phyloP scores from a whole-genome alignment of 345 rosid species.

The Gossypium turneri region DNA sequence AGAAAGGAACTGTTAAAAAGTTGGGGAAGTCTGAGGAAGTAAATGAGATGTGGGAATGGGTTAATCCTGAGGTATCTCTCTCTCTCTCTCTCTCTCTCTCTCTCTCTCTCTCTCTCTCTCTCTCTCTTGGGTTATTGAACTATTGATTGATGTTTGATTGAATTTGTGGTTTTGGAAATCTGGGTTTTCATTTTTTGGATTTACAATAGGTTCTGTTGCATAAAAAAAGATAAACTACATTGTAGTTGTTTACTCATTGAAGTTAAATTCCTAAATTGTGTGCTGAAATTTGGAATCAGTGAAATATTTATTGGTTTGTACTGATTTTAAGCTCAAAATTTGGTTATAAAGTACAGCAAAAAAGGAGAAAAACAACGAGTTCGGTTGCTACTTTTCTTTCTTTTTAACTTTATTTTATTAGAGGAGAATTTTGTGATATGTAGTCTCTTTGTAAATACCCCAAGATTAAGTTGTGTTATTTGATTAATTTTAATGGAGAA shows the following conservation, averaged over 20 bases:
- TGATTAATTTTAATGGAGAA: neutral
- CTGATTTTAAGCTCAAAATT: neutral
- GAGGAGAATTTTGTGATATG: neutral
- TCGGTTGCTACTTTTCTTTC: neutral
- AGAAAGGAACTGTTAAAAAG: conserved; percentile 39
- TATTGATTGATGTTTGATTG: conserved; percentile 3
- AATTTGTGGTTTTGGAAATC: neutral
- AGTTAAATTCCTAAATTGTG: neutral
- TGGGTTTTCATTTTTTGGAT: neutral
- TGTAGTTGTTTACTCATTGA: neutral
- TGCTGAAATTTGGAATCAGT: neutral
- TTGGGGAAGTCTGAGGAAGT: conserved; percentile 51
- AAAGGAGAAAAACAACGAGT: neutral
- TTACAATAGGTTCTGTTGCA: neutral
- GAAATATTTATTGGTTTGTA: neutral
- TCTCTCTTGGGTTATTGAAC: neutral
- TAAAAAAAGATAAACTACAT: neutral
- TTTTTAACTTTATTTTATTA: neutral
- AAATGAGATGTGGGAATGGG: conserved; percentile 93
- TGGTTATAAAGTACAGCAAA: neutral
- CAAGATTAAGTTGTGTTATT: neutral
- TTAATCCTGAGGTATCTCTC: conserved; percentile 70
- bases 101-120: too few species aligned
- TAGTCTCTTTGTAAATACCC: neutral
- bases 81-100: neutral